phyloP scores from a whole-genome alignment of 441 rosid species.

The Syzygium malaccense region DNA sequence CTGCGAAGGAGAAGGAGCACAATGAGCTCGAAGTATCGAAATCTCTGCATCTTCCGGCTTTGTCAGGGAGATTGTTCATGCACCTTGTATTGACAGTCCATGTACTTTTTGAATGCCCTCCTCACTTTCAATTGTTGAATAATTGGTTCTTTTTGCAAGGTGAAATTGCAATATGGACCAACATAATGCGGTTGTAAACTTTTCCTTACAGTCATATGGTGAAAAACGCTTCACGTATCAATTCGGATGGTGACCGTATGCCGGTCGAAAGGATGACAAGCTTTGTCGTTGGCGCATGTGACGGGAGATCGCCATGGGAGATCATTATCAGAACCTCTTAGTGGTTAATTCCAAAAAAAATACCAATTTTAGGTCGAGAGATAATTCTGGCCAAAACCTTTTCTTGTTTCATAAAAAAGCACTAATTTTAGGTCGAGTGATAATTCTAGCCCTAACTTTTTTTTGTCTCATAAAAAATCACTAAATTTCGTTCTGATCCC shows the following conservation, averaged over 20 bases:
- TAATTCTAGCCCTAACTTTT: too few species aligned
- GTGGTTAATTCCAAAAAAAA: too few species aligned
- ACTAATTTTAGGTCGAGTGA: too few species aligned
- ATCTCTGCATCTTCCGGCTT: neutral
- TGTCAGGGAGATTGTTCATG: neutral
- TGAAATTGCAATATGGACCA: neutral
- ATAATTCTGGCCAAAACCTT: too few species aligned
- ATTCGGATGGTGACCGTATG: neutral
- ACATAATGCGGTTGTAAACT: neutral
- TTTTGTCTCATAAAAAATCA: too few species aligned
- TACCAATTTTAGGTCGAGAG: too few species aligned
- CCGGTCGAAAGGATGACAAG: neutral
- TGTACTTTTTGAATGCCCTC: neutral
- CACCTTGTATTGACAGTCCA: neutral
- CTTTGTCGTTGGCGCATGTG: neutral
- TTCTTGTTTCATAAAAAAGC: too few species aligned
- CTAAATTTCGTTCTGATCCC: too few species aligned
- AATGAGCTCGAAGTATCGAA: neutral
- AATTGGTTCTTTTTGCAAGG: neutral
- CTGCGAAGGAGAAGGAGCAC: neutral
- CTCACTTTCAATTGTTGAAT: neutral
- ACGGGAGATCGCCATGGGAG: neutral
- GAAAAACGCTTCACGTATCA: neutral
- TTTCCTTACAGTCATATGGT: neutral
- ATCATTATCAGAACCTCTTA: neutral